Conservation (phyloP, 2,329 filamentous ascomycete species). For the Colletotrichum higginsianum region DNA sequence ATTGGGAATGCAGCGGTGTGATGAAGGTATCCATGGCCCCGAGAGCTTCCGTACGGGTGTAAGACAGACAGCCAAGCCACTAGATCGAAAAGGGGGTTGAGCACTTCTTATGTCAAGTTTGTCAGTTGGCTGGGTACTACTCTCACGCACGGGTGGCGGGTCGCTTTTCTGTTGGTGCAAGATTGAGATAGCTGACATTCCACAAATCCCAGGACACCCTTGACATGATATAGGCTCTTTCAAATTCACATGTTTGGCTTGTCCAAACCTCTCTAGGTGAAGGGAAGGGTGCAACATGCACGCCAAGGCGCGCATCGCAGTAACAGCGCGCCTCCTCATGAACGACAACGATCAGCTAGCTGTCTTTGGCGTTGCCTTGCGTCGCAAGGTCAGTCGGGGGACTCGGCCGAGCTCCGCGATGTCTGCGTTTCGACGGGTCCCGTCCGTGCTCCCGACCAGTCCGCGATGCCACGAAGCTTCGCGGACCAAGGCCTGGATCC, state of each 20-base stretch:
- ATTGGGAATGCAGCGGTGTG: neutral
- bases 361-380: neutral
- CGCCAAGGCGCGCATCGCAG: neutral
- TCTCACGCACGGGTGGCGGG: neutral
- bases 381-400: too few relatives aligned
- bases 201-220: neutral
- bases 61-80: neutral
- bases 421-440: neutral
- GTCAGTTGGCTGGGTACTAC: neutral
- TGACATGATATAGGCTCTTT: neutral
- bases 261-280: neutral
- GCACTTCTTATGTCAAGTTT: neutral
- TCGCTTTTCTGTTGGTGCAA: neutral
- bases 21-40: neutral
- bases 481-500: neutral
- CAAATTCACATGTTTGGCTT: too few relatives aligned
- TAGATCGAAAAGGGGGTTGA: neutral
- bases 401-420: slow-evolving; percentile 12
- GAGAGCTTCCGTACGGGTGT: neutral
- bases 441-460: slow-evolving; percentile 1
- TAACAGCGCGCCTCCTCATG: neutral
- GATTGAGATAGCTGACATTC: neutral
- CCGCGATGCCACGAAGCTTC: slow-evolving; percentile 1
- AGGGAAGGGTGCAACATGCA: neutral
- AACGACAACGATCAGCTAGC: neutral